phyloP scores from a whole-genome alignment of 768 basidiomycete species.

The Tulasnella sp. region DNA sequence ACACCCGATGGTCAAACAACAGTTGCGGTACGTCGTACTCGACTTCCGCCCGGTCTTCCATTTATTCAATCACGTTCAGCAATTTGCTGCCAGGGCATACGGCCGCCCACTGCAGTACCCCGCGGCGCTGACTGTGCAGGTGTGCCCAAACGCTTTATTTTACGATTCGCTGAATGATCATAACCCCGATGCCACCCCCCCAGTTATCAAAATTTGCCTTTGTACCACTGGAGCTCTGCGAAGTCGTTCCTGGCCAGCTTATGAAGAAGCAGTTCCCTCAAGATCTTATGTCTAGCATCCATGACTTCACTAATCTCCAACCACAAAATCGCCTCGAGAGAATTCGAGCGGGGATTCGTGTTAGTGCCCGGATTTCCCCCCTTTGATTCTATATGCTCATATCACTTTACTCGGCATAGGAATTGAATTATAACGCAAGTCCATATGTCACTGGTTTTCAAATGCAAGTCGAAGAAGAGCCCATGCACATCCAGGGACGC shows the following conservation, averaged over 20 bases:
- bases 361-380: no score
- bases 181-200: not conserved
- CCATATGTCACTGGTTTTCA: no score
- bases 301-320: constrained; percentile 60
- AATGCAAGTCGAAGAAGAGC: no score
- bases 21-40: constrained; percentile 26
- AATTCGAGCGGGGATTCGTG: no score
- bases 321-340: no score
- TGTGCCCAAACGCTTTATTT: no score
- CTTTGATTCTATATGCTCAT: no score
- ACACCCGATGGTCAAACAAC: no score
- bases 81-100: not conserved
- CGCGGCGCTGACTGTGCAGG: constrained; percentile 55
- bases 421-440: no score
- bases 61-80: not conserved
- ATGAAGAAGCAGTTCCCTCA: constrained; percentile 60
- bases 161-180: not conserved
- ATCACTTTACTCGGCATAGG: no score
- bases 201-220: constrained; percentile 30
- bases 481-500: no score
- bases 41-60: not conserved
- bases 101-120: constrained; percentile 39
- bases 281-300: constrained; percentile 48
- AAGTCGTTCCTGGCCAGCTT: constrained; percentile 51
- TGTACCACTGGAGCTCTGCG: constrained; percentile 56